phyloP scores from a whole-genome alignment of 768 basidiomycete species.

The Mycena filopes region DNA sequence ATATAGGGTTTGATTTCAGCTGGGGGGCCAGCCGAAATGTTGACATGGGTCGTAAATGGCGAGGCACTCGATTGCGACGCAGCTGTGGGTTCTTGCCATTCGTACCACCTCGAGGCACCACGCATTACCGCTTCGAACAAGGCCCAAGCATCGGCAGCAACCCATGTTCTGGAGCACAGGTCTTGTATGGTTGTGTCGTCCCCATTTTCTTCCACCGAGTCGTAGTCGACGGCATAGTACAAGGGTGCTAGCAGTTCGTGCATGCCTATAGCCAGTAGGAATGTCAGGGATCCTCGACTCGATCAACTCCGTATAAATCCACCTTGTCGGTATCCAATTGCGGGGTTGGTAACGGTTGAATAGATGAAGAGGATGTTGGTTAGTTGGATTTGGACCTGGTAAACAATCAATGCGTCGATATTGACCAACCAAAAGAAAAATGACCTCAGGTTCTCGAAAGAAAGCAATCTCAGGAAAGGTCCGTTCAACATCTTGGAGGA shows the following conservation, averaged over 20 bases:
- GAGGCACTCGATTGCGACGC: constrained; percentile 34
- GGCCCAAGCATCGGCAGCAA: constrained; percentile 89
- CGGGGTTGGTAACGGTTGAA: constrained; percentile 73
- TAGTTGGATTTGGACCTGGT: constrained; percentile 72
- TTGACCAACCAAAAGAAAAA: neutral
- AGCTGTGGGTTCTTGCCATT: constrained; percentile 65
- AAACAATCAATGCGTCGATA: neutral
- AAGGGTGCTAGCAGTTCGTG: constrained; percentile 94
- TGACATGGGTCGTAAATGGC: constrained; percentile 55
- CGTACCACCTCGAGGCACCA: constrained; percentile 80
- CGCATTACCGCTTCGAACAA: constrained; percentile 87
- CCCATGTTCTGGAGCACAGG: constrained; percentile 72
- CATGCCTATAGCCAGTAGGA: constrained; percentile 71
- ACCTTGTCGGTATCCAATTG: constrained; percentile 92
- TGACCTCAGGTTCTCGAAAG: constrained; percentile 74
- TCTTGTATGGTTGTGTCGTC: constrained; percentile 59
- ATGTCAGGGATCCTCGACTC: constrained; percentile 8
- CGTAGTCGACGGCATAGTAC: constrained; percentile 85
- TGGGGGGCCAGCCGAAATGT: constrained; percentile 57
- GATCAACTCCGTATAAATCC: neutral
- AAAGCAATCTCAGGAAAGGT: constrained; percentile 99
- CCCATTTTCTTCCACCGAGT: constrained; percentile 65
- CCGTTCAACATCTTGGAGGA: constrained; percentile 93
- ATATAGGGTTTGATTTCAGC: constrained; percentile 71
- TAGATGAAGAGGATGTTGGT: constrained; percentile 91